Conservation (phyloP, 1,139 yeast genomes). For the Debaryomyces nepalensis region DNA sequence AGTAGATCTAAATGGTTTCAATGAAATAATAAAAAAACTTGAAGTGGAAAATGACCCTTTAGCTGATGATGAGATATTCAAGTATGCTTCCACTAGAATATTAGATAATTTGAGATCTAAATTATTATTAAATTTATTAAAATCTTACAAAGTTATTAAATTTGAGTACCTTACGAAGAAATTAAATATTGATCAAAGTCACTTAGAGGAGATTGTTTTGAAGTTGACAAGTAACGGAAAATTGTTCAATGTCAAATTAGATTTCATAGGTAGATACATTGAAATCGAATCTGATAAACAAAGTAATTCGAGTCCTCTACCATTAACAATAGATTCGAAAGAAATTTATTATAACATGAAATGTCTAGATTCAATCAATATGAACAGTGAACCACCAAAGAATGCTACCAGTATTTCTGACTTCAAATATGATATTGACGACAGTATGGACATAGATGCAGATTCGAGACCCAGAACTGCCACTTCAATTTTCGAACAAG, state of each 20-base stretch:
- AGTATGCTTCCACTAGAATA: conserved; percentile 31
- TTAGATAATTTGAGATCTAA: conserved; percentile 37
- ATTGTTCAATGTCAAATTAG: conserved; percentile 47
- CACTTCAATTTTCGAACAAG: conserved; percentile 13
- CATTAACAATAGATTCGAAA: conserved; percentile 25
- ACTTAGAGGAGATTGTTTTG: conserved; percentile 42
- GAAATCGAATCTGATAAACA: conserved; percentile 19
- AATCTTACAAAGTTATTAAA: conserved; percentile 33
- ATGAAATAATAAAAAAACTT: conserved; percentile 22
- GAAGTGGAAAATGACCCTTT: conserved; percentile 26
- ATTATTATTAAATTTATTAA: conserved; percentile 32
- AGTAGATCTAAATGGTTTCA: conserved; percentile 30
- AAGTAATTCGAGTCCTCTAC: conserved; percentile 17
- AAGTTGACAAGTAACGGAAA: conserved; percentile 52
- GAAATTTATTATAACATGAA: conserved; percentile 34
- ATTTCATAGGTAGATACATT: conserved; percentile 41
- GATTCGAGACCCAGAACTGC: conserved; percentile 13
- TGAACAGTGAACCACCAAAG: conserved; percentile 4
- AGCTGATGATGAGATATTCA: conserved; percentile 37
- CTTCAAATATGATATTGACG: conserved; percentile 12
- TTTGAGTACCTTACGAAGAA: conserved; percentile 31
- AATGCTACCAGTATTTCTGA: not conserved
- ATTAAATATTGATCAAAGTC: conserved; percentile 28
- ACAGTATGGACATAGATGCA: conserved; percentile 22
- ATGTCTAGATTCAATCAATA: conserved; percentile 25